Evolutionary conservation across 495 filamentous ascomycete genomes (phyloP).

Genomic region (Physcia stellaris): DNA sequence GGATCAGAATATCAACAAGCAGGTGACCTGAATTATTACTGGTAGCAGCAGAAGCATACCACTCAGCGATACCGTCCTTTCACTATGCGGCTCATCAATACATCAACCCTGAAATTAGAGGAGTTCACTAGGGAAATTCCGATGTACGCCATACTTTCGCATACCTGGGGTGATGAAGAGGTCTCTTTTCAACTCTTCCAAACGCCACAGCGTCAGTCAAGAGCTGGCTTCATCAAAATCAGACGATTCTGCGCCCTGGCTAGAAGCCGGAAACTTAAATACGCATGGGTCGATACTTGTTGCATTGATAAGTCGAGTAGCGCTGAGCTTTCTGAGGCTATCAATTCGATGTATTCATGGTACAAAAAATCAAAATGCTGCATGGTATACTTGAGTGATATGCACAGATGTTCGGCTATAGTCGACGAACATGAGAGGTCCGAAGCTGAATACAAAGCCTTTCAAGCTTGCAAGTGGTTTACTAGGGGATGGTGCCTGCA

Average conservation of each 20-base stretch:
- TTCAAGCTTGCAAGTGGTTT: conserved; percentile 4
- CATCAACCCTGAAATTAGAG: conserved; percentile 13
- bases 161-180: conserved; percentile 19
- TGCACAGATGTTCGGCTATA: neutral
- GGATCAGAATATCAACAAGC: no score
- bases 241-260: neutral
- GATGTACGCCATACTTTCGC: conserved; percentile 17
- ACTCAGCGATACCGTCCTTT: no score
- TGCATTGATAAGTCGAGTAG: conserved; percentile 25
- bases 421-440: neutral
- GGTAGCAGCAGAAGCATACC: no score
- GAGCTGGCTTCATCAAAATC: conserved; percentile 1
- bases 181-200: conserved; percentile 5
- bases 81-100: conserved; percentile 23
- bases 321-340: no score
- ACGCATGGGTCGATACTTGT: conserved; percentile 24
- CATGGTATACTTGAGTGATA: conserved; percentile 11
- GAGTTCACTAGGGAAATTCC: conserved; percentile 16
- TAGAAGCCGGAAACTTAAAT: conserved; percentile 5
- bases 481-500: conserved; percentile 10
- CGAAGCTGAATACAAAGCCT: no score
- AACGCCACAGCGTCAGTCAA: neutral
- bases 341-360: no score
- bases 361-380: conserved; percentile 13
- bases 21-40: no score